Evolutionary conservation across 306 rosid species (phyloP), one percentile per base, ranked within the genome.

Genomic region (Trichosanthes cucumerina): DNA sequence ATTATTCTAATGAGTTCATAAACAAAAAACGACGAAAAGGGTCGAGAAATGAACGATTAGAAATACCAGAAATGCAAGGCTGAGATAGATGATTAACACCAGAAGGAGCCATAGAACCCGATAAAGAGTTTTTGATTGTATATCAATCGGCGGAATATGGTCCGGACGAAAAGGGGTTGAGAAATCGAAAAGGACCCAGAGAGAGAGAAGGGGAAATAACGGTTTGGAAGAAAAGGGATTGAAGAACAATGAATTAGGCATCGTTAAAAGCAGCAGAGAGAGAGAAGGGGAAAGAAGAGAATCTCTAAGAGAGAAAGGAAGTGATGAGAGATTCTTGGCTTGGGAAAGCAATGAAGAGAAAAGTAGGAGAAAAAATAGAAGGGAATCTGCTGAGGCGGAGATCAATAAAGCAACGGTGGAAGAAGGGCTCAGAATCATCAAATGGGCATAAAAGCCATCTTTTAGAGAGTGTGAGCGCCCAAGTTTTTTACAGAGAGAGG

Each of bases 291-390:
- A 53, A 59, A 69, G 79, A 82, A 85, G 81, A 83, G 96, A 94
- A 94, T 91, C 93, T 78, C 23, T 53, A 85, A 77, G 86, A 86
- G 84, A n/a, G 82, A 87, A 81, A 81, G 85, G 86, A 83, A 85
- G 90, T 66, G 84, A 80, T 69, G 79, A 84, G 84, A 88, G 89
- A 96, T 92, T 93, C 99, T 91, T 92, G 88, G 93, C 98, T 96
- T 96, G 88, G 88, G 87, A 90, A 88, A 89, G 92, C 84, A 85
- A 87, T 85, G 93, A 83, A 88, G 87, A 84, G 88, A 56, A 53
- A 57, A 54, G 71, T 65, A 81, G 85, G 75, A 80, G 84, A 71
- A 85, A 70, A 59, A 52, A 73, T 75, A 64, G 47, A 13, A 33
- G 81, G 81, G 98, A 92, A 95, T 95, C 98, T 90, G 89, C 83